Conservation (phyloP, 2,329 filamentous ascomycete genomes). For the Fusarium poae region DNA sequence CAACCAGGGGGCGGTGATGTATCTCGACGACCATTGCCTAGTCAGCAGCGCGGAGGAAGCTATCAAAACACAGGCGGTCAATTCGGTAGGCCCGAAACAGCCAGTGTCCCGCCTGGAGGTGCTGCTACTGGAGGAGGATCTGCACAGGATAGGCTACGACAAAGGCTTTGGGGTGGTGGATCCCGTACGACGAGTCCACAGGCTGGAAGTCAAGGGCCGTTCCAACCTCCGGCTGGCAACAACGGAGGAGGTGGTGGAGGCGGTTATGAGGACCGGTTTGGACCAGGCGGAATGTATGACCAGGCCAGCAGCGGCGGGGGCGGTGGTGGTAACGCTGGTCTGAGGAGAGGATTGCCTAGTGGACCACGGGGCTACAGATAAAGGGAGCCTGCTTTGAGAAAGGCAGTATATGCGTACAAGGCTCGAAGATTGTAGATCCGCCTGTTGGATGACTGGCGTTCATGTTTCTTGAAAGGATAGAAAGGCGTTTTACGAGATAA, state of each 20-base stretch:
- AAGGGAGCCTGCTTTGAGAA: conserved; percentile 3
- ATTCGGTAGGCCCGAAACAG: conserved; percentile 37
- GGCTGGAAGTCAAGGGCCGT: conserved; percentile 57
- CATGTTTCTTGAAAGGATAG: conserved; percentile 37
- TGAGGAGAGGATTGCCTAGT: conserved; percentile 59
- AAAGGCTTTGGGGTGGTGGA: conserved; percentile 77
- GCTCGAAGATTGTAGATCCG: neutral
- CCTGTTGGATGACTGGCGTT: conserved; percentile 32
- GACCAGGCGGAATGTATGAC: conserved; percentile 61
- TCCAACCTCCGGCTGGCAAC: conserved; percentile 58
- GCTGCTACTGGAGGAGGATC: conserved; percentile 57
- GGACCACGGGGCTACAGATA: conserved; percentile 60
- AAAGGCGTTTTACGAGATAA: conserved; percentile 44
- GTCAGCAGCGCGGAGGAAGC: conserved; percentile 68
- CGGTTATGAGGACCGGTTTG: conserved; percentile 62
- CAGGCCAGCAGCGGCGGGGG: conserved; percentile 47
- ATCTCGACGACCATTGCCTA: conserved; percentile 52
- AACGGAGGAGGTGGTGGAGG: conserved; percentile 50
- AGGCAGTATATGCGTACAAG: neutral
- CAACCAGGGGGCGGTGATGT: conserved; percentile 50
- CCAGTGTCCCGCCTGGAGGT: conserved; percentile 51
- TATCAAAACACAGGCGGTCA: conserved; percentile 69
- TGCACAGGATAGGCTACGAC: conserved; percentile 86
- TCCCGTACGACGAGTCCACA: conserved; percentile 69
- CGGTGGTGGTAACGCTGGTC: conserved; percentile 49